Evolutionary conservation across 2,329 filamentous ascomycete genomes (phyloP).

Genomic region (Botrytis fragariae): DNA sequence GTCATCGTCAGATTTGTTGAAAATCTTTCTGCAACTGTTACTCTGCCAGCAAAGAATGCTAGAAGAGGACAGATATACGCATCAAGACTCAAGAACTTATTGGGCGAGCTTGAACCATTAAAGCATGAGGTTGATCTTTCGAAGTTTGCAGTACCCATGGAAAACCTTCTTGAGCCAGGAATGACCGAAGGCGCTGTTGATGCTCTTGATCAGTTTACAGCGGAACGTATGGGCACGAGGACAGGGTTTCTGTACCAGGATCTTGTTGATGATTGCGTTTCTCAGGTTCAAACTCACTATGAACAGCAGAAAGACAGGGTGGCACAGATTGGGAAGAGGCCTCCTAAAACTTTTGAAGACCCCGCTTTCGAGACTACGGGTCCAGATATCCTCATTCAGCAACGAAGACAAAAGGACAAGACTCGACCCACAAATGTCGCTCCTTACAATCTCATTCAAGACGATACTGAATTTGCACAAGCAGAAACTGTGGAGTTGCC

Average conservation of each 20-base stretch:
- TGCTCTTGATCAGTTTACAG: conserved; percentile 41
- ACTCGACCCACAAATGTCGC: conserved; percentile 43
- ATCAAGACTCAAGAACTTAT: conserved; percentile 37
- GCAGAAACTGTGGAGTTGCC: background rate
- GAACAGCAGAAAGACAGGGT: conserved; percentile 28
- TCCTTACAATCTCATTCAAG: conserved; percentile 37
- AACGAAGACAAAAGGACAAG: conserved; percentile 45
- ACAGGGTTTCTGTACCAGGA: conserved; percentile 47
- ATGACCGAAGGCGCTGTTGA: conserved; percentile 39
- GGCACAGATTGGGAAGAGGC: conserved; percentile 24
- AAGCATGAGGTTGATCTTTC: conserved; percentile 43
- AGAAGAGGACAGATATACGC: conserved; percentile 45
- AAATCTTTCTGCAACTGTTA: conserved; percentile 39
- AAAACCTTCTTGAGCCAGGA: conserved; percentile 44
- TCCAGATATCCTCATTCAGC: conserved; percentile 35
- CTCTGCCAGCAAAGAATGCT: conserved; percentile 42
- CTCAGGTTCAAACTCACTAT: conserved; percentile 38
- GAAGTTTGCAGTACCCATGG: conserved; percentile 44
- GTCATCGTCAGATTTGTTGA: conserved; percentile 44
- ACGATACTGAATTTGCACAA: background rate
- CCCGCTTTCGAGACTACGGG: conserved; percentile 28
- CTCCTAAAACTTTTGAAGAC: background rate
- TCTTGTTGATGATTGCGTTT: conserved; percentile 42
- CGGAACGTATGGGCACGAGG: conserved; percentile 42
- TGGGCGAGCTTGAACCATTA: conserved; percentile 42